These are phyloP conservation scores for Malus fusca DNA, from an alignment of 306 rosid genomes.

Conservation along the genomic window DNA sequence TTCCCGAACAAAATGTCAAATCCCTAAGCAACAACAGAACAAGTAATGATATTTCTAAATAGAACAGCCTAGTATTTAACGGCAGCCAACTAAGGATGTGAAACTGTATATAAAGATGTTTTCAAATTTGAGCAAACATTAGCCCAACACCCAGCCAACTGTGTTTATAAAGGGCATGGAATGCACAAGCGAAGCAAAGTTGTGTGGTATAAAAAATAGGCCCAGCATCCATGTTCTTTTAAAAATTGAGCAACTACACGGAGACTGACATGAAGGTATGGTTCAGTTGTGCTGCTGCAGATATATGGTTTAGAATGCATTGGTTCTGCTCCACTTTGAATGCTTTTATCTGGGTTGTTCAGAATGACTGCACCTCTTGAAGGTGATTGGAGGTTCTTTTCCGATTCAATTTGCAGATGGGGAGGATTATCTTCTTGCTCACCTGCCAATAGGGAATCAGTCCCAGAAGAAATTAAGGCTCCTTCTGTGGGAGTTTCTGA, in stretches of 20 bases:
- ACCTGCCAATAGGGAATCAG: conserved; percentile 18
- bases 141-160: neutral
- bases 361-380: conserved; percentile 17
- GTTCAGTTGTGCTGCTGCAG: conserved; percentile 8
- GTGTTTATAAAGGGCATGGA: neutral
- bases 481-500: conserved; percentile 15
- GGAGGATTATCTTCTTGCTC: conserved; percentile 8
- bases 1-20: conserved; percentile 25
- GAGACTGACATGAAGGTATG: conserved; percentile 7
- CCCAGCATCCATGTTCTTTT: neutral
- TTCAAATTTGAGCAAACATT: neutral
- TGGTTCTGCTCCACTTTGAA: conserved; percentile 12
- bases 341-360: conserved; percentile 22
- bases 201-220: neutral
- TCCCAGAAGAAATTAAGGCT: conserved; percentile 2
- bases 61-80: neutral
- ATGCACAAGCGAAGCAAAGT: neutral
- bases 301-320: conserved; percentile 2
- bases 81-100: neutral
- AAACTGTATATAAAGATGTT: neutral
- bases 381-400: conserved; percentile 18
- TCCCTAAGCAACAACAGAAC: neutral
- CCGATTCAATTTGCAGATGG: conserved; percentile 21
- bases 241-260: neutral
- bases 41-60: neutral